Percentiles rank a stretch among this genome's conserved stretches.
phyloP scores from a whole-genome alignment of 441 rosid species.

The Gossypium schwendimanii region DNA sequence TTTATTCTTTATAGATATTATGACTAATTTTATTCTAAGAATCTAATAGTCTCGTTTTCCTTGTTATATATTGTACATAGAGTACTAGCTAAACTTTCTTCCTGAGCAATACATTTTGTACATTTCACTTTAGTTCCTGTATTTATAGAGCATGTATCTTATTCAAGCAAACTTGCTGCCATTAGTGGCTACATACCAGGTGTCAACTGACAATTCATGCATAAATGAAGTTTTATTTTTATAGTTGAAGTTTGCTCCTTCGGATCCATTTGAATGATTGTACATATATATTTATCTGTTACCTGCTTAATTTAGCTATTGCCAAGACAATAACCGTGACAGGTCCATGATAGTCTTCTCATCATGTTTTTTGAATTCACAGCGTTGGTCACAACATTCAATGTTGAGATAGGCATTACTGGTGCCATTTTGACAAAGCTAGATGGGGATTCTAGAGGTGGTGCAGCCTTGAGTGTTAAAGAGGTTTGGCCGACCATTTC shows the following conservation, averaged over 20 bases:
- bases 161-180: neutral
- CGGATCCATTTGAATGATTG: neutral
- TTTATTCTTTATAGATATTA: neutral
- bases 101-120: neutral
- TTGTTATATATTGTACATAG: neutral
- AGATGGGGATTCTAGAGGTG: slow-evolving; percentile 99
- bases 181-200: neutral
- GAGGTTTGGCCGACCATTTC: slow-evolving; percentile 48
- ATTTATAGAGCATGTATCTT: slow-evolving; percentile 2
- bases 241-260: neutral
- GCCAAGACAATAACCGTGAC: neutral
- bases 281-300: slow-evolving; percentile 5
- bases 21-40: neutral
- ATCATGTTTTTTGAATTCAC: slow-evolving; percentile 22
- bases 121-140: neutral
- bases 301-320: slow-evolving; percentile 1
- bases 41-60: neutral
- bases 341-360: slow-evolving; percentile 8
- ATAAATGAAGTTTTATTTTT: neutral
- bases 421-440: slow-evolving; percentile 97
- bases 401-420: slow-evolving; percentile 93
- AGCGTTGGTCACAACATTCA: slow-evolving; percentile 91
- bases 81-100: neutral
- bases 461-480: slow-evolving; percentile 96
- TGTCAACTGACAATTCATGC: neutral